Percentiles rank a stretch among this genome's conserved stretches.
These are phyloP conservation scores for Xylaria arbuscula DNA, from an alignment of 2,329 filamentous ascomycete genomes.

Conservation along the genomic window DNA sequence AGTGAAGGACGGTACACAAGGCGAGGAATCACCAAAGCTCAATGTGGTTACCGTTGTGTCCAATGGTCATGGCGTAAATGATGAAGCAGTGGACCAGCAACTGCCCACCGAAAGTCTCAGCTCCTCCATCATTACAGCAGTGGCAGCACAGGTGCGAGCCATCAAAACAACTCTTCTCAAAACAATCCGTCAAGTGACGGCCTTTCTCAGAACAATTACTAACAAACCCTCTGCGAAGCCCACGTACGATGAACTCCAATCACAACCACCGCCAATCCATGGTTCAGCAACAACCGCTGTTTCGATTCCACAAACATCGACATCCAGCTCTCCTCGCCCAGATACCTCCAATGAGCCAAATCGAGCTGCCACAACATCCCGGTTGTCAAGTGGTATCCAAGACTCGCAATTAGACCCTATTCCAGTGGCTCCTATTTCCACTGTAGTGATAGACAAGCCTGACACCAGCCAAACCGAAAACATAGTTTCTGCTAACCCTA, in stretches of 20 bases:
- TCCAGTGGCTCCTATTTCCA: constrained; percentile 6
- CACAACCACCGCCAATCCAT: constrained; percentile 13
- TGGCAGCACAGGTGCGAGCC: constrained; percentile 46
- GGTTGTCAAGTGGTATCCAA: neutral
- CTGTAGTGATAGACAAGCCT: constrained; percentile 12
- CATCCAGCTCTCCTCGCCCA: neutral
- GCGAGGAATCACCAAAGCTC: constrained; percentile 5
- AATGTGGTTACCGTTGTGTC: constrained; percentile 14
- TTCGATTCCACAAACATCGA: constrained; percentile 10
- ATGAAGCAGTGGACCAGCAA: constrained; percentile 14
- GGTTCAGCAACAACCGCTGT: constrained; percentile 6
- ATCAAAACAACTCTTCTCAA: constrained; percentile 35
- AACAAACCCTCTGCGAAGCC: constrained; percentile 40
- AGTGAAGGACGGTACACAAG: constrained; percentile 2
- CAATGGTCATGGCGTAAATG: constrained; percentile 10
- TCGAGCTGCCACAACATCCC: neutral
- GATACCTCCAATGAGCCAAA: neutral
- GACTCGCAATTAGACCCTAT: constrained; percentile 15
- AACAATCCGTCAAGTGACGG: constrained; percentile 39
- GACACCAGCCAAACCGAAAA: constrained; percentile 10
- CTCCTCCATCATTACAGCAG: constrained; percentile 34
- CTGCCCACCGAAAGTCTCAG: constrained; percentile 16
- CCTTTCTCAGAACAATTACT: constrained; percentile 40
- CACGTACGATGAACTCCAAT: constrained; percentile 21
- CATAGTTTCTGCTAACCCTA: constrained; percentile 19